A percentile compares a stretch with the other conserved stretches of the same genome.
phyloP scores from a whole-genome alignment of 2,329 filamentous ascomycete genomes.

The Zymoseptoria crescenta region DNA sequence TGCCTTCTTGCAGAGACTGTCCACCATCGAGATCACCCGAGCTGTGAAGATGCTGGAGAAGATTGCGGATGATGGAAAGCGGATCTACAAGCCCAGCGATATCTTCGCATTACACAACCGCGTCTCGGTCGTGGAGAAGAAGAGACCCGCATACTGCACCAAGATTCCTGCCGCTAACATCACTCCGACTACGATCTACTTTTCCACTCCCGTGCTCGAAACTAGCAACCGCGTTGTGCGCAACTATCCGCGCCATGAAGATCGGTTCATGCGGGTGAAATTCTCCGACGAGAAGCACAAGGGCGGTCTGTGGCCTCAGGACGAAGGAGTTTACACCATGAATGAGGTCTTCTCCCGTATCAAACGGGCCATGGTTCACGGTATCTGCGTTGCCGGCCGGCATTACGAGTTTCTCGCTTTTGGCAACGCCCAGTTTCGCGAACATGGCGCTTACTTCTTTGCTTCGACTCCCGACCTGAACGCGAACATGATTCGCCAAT shows the following conservation, averaged over 20 bases:
- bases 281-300: conserved; percentile 72
- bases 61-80: conserved; percentile 55
- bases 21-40: conserved; percentile 37
- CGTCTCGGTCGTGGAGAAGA: conserved; percentile 23
- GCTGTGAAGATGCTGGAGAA: conserved; percentile 67
- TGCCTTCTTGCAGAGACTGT: conserved; percentile 58
- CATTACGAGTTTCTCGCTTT: conserved; percentile 87
- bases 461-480: conserved; percentile 59
- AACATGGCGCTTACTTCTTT: conserved; percentile 91
- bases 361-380: conserved; percentile 62
- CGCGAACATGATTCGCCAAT: conserved; percentile 68
- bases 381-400: conserved; percentile 73
- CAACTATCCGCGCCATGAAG: conserved; percentile 57
- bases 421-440: conserved; percentile 89
- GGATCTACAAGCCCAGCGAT: conserved; percentile 61
- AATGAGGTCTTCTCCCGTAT: conserved; percentile 62
- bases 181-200: conserved; percentile 76
- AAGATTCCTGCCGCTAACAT: conserved; percentile 68
- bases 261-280: conserved; percentile 80
- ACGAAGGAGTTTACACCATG: conserved; percentile 28
- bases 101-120: conserved; percentile 53
- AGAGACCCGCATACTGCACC: conserved; percentile 59
- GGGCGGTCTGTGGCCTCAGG: conserved; percentile 31
- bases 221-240: conserved; percentile 82
- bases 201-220: conserved; percentile 70